Evolutionary conservation across 257 asterid species (phyloP).

Genomic region (Gentiana dahurica): DNA sequence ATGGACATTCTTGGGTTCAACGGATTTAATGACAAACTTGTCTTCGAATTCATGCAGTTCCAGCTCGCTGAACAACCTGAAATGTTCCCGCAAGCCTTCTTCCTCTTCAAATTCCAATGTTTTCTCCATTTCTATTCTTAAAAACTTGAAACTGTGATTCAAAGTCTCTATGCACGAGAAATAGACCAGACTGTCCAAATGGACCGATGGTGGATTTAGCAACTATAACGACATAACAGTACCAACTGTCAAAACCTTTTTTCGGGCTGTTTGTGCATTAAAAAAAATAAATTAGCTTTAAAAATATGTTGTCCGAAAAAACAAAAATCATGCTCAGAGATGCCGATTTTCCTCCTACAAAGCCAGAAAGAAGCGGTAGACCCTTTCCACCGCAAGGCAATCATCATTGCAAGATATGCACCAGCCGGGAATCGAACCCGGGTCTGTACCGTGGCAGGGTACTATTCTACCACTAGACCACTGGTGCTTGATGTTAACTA

Average conservation of each 20-base stretch:
- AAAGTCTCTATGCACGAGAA: neutral
- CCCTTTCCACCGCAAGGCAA: too few relatives aligned
- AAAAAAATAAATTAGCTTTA: too few relatives aligned
- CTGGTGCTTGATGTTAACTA: conserved; percentile 7
- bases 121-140: neutral
- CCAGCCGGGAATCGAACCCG: conserved; percentile 99
- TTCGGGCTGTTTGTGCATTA: neutral
- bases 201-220: too few relatives aligned
- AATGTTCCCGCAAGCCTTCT: conserved; percentile 23
- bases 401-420: conserved; percentile 26
- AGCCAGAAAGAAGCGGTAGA: too few relatives aligned
- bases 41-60: conserved; percentile 57
- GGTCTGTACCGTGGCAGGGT: conserved; percentile 99
- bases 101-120: conserved; percentile 38
- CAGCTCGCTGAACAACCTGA: conserved; percentile 68
- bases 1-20: conserved; percentile 48
- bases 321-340: too few relatives aligned
- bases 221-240: neutral
- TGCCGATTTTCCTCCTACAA: too few relatives aligned
- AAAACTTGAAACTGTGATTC: neutral
- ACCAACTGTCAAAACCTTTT: conserved; percentile 2
- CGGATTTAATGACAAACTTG: conserved; percentile 48
- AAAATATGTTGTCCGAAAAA: too few relatives aligned
- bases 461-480: conserved; percentile 32
- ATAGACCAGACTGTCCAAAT: neutral